These are phyloP conservation scores for Eimeria falciformis DNA, from an alignment of 169 alveolate species.

Conservation along the genomic window DNA sequence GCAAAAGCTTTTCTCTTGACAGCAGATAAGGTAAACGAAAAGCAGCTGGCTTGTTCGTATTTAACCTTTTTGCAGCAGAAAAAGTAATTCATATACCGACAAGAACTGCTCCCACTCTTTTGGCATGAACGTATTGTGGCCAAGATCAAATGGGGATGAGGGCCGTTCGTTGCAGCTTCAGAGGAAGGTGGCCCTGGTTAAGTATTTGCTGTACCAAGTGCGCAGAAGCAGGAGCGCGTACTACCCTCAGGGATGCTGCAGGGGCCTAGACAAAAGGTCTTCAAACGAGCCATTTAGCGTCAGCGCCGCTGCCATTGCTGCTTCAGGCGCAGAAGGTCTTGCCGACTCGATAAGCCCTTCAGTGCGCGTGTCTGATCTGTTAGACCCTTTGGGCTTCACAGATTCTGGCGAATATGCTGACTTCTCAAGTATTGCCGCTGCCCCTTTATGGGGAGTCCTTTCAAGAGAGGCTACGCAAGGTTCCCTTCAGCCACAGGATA, in stretches of 20 bases:
- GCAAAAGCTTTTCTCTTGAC: too few species aligned
- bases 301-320: constrained; percentile 59
- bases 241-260: constrained; percentile 18
- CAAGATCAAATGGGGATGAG: too few species aligned
- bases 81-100: too few species aligned
- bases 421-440: too few species aligned
- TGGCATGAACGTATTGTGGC: too few species aligned
- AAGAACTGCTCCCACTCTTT: too few species aligned
- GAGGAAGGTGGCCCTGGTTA: constrained; percentile 24
- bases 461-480: not conserved
- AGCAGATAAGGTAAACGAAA: too few species aligned
- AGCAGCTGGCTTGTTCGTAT: too few species aligned
- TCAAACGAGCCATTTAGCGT: not conserved
- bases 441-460: constrained; percentile 34
- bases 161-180: constrained; percentile 6
- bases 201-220: constrained; percentile 44
- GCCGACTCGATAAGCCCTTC: constrained; percentile 45
- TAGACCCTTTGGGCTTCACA: too few species aligned
- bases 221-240: constrained; percentile 28
- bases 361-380: not conserved
- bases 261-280: not conserved
- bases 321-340: constrained; percentile 58
- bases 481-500: constrained; percentile 2
- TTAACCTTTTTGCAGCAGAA: too few species aligned
- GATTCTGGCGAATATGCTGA: too few species aligned